phyloP scores from a whole-genome alignment of 2,329 filamentous ascomycete species.

The Aphanocladium album region DNA sequence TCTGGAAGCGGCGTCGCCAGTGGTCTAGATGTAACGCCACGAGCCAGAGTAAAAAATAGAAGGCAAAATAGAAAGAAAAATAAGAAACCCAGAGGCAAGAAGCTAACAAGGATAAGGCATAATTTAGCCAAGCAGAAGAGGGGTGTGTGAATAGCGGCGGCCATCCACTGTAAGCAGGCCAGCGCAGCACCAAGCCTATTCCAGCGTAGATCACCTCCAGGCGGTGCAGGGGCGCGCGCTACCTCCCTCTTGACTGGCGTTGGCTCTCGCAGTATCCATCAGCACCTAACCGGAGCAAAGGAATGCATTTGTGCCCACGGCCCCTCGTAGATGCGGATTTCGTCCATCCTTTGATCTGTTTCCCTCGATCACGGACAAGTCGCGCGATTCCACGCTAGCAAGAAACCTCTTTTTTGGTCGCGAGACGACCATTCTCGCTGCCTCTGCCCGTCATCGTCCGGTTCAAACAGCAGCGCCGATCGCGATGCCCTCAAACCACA shows the following conservation, averaged over 20 bases:
- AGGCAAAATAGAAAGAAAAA: background rate
- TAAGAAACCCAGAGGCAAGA: background rate
- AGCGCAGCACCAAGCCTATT: background rate
- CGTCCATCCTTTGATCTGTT: background rate
- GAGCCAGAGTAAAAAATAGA: background rate
- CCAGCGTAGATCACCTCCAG: background rate
- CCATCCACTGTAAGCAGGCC: background rate
- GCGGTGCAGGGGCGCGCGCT: background rate
- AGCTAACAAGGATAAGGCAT: background rate
- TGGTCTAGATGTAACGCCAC: background rate
- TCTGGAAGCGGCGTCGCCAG: background rate
- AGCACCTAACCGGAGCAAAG: background rate
- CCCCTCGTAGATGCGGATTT: background rate
- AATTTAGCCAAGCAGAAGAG: background rate
- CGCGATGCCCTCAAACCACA: conserved; percentile 4
- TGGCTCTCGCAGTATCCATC: background rate
- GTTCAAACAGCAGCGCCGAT: background rate
- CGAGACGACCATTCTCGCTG: background rate
- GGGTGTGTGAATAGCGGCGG: background rate
- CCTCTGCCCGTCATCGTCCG: background rate
- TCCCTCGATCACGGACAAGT: background rate
- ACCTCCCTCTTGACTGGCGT: background rate
- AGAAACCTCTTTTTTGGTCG: background rate
- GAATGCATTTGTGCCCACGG: background rate
- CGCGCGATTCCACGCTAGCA: background rate